phyloP scores from a whole-genome alignment of 305 asterid species.

The Fraxinus baroniana region DNA sequence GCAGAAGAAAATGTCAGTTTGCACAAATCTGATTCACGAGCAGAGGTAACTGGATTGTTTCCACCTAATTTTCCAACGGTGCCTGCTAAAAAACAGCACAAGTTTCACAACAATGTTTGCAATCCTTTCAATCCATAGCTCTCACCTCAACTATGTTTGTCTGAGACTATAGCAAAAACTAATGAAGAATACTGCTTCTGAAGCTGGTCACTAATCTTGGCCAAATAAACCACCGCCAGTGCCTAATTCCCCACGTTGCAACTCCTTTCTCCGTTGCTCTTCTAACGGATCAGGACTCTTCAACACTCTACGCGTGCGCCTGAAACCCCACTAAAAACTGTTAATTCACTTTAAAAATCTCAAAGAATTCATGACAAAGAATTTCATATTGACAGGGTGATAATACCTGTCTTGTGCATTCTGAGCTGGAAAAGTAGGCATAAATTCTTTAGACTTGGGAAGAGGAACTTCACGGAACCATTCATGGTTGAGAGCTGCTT shows the following conservation, averaged over 20 bases:
- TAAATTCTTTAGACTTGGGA: constrained; percentile 84
- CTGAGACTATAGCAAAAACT: background rate
- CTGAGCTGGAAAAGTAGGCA: constrained; percentile 93
- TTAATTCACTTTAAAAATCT: background rate
- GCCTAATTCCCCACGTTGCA: constrained; percentile 70
- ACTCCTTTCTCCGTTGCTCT: constrained; percentile 73
- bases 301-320: constrained; percentile 61
- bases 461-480: constrained; percentile 92
- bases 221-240: constrained; percentile 43
- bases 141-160: background rate
- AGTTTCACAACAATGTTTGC: background rate
- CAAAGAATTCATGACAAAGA: background rate
- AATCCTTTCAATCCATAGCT: background rate
- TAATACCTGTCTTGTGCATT: constrained; percentile 80
- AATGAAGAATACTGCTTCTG: background rate
- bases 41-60: background rate
- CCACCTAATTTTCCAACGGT: background rate
- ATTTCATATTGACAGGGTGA: background rate
- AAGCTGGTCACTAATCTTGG: background rate
- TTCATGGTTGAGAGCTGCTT: constrained; percentile 69
- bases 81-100: constrained; percentile 6
- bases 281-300: constrained; percentile 90
- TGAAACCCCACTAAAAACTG: constrained; percentile 15
- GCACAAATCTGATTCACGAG: background rate
- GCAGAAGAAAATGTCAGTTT: background rate